Percentiles rank a stretch among this genome's conserved stretches.
Evolutionary conservation across 805 yeast genomes (phyloP).

Genomic region (Wickerhamiella lipophila): DNA sequence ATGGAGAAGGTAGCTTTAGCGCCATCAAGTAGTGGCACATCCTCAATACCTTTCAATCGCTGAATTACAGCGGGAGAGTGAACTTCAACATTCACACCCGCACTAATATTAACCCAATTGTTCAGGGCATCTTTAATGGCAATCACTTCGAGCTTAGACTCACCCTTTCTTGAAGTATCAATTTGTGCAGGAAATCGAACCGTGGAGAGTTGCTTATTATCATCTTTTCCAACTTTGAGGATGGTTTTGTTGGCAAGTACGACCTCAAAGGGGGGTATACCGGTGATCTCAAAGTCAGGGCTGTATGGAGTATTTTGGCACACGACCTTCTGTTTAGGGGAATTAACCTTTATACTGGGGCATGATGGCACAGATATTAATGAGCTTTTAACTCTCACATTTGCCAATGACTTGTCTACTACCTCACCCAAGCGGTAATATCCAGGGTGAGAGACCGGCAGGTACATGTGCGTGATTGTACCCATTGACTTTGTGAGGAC

Average conservation of each 20-base stretch:
- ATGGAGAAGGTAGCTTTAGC: not conserved
- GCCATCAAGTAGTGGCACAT: constrained; percentile 1
- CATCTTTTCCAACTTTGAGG: not conserved
- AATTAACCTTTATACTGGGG: constrained; percentile 51
- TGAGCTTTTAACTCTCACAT: constrained; percentile 46
- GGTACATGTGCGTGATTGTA: constrained; percentile 30
- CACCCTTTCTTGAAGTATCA: not conserved
- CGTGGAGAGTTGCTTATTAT: not conserved
- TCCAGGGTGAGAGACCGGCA: constrained; percentile 63
- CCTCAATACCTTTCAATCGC: not conserved
- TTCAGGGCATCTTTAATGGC: constrained; percentile 10
- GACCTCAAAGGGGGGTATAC: constrained; percentile 67
- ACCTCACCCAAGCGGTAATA: constrained; percentile 60
- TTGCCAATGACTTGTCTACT: constrained; percentile 45
- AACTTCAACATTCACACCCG: not conserved
- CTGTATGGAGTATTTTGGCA: constrained; percentile 53
- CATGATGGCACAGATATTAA: constrained; percentile 60
- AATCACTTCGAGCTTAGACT: not conserved
- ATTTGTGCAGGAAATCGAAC: not conserved
- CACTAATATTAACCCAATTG: constrained; percentile 1
- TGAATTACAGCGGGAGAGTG: not conserved
- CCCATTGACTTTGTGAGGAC: constrained; percentile 15
- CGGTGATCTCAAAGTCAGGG: constrained; percentile 43
- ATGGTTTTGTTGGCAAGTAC: constrained; percentile 19
- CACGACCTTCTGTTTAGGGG: constrained; percentile 24